A percentile compares a stretch with the other conserved stretches of the same genome.
Evolutionary conservation across 495 filamentous ascomycete species (phyloP).

Genomic region (Neurospora terricola): DNA sequence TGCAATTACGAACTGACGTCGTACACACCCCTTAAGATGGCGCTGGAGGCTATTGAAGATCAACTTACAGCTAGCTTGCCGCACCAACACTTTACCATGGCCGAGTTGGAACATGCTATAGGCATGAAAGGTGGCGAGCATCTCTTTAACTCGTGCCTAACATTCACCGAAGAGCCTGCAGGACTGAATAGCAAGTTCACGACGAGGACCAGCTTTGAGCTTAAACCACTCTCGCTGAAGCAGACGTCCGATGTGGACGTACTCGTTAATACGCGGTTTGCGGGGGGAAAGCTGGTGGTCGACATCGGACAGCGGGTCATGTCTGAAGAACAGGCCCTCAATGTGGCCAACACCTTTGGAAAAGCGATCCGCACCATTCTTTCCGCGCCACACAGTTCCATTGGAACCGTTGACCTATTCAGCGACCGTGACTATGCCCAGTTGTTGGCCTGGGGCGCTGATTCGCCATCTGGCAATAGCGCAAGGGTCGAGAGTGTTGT

Average conservation of each 20-base stretch:
- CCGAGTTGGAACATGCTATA: constrained; percentile 33
- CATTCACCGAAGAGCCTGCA: constrained; percentile 32
- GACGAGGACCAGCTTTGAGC: constrained; percentile 22
- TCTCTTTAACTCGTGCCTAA: constrained; percentile 38
- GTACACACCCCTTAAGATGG: constrained; percentile 20
- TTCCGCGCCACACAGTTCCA: constrained; percentile 19
- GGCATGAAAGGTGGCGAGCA: constrained; percentile 28
- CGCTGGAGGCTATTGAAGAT: constrained; percentile 26
- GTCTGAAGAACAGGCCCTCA: constrained; percentile 28
- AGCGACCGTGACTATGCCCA: constrained; percentile 33
- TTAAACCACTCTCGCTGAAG: constrained; percentile 27
- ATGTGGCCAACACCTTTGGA: constrained; percentile 32
- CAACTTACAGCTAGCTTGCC: constrained; percentile 22
- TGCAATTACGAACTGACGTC: constrained; percentile 24
- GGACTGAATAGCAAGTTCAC: constrained; percentile 29
- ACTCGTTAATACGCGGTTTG: constrained; percentile 29
- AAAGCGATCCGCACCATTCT: constrained; percentile 34
- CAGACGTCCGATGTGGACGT: constrained; percentile 37
- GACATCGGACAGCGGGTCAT: constrained; percentile 36
- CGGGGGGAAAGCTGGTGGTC: constrained; percentile 25
- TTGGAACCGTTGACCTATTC: constrained; percentile 34
- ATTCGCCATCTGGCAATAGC: constrained; percentile 10
- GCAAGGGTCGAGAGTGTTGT: constrained; percentile 18
- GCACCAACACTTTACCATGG: constrained; percentile 34
- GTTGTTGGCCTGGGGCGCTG: constrained; percentile 29